Evolutionary conservation across 169 alveolate species (phyloP).

Genomic region (Eimeria praecox): DNA sequence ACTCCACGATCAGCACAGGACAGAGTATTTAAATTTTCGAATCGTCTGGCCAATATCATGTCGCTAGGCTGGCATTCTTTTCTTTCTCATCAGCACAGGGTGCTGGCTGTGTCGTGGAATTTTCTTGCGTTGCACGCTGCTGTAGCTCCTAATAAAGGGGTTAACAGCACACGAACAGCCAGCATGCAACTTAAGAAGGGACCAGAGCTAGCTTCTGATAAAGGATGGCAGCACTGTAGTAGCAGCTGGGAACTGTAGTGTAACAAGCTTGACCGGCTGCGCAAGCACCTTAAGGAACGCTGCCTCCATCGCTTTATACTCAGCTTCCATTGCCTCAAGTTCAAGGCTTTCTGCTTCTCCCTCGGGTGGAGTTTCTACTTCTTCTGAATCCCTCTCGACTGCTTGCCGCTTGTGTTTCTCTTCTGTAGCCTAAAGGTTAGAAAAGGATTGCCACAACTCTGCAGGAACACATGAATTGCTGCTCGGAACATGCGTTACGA

Average conservation of each 20-base stretch:
- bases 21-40: background rate
- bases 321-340: constrained; percentile 32
- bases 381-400: background rate
- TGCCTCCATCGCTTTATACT: constrained; percentile 38
- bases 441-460: background rate
- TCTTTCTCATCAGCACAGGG: background rate
- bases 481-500: background rate
- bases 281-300: constrained; percentile 44
- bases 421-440: background rate
- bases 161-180: background rate
- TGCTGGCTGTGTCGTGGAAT: background rate
- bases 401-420: constrained; percentile 10
- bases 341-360: constrained; percentile 12
- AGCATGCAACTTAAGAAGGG: background rate
- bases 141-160: background rate
- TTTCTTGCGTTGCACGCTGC: constrained; percentile 22
- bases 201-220: background rate
- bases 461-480: background rate
- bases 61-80: background rate
- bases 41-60: background rate
- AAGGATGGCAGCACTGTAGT: background rate
- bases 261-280: background rate
- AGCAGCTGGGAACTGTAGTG: background rate
- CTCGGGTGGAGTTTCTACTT: background rate
- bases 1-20: background rate